Evolutionary conservation across 208 protist genomes (phyloP).

Genomic region (Lotmaria passim): DNA sequence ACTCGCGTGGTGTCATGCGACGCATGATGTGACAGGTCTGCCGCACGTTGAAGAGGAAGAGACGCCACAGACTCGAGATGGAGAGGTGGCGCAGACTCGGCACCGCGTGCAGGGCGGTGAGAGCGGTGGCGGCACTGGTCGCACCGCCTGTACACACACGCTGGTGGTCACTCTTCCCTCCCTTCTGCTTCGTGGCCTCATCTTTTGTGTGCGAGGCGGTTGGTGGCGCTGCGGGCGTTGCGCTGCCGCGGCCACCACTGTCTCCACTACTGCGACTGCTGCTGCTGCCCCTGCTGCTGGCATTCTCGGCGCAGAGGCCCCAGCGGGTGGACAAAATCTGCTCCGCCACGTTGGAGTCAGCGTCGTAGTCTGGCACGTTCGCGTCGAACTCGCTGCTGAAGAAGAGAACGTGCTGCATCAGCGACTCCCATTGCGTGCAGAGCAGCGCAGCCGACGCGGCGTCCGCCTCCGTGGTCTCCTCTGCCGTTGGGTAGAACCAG

Average conservation of each 20-base stretch:
- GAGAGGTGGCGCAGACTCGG: conserved; percentile 55
- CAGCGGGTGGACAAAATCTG: conserved; percentile 33
- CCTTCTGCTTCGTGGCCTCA: too few relatives aligned
- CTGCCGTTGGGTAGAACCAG: conserved; percentile 37
- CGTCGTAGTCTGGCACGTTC: conserved; percentile 30
- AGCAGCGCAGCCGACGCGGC: conserved; percentile 24
- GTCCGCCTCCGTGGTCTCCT: conserved; percentile 14
- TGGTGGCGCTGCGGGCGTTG: neutral
- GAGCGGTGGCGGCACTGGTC: neutral
- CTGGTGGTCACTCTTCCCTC: too few relatives aligned
- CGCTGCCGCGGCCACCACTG: neutral
- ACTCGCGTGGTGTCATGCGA: conserved; percentile 28
- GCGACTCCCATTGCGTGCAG: conserved; percentile 23
- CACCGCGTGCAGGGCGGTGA: conserved; percentile 31
- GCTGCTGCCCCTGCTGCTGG: neutral
- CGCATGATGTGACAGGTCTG: conserved; percentile 46
- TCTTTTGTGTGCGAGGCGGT: too few relatives aligned
- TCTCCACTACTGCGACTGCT: neutral
- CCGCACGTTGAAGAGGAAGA: conserved; percentile 60
- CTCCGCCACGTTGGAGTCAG: conserved; percentile 25
- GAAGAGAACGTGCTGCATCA: conserved; percentile 47
- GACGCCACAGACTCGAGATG: conserved; percentile 49
- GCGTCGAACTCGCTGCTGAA: conserved; percentile 40
- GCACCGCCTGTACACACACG: neutral
- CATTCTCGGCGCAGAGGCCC: conserved; percentile 13